These are phyloP conservation scores for Gossypium trilobum DNA, from an alignment of 441 rosid genomes.

Conservation along the genomic window DNA sequence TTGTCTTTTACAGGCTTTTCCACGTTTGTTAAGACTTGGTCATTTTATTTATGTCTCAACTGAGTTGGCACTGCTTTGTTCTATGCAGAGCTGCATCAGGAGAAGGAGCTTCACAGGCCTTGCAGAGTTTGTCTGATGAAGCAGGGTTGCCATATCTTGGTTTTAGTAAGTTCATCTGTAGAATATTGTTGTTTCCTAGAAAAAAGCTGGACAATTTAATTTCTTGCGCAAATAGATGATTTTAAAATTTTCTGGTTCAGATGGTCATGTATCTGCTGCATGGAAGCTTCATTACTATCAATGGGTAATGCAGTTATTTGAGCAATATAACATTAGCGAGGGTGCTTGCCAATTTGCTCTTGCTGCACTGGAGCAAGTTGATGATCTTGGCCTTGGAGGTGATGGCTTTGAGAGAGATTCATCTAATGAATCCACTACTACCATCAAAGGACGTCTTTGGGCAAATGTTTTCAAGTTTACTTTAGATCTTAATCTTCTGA, in stretches of 20 bases:
- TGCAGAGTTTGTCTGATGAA: constrained; percentile 65
- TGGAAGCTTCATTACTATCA: constrained; percentile 97
- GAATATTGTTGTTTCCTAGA: not conserved
- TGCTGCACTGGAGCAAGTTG: constrained; percentile 98
- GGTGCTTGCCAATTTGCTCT: constrained; percentile 96
- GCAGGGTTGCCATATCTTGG: constrained; percentile 58
- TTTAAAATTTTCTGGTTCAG: constrained; percentile 28
- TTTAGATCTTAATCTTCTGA: constrained; percentile 72
- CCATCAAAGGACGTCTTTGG: constrained; percentile 83
- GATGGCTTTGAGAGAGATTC: constrained; percentile 31
- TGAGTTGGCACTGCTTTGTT: constrained; percentile 19
- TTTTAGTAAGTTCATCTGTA: constrained; percentile 42
- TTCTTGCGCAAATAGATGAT: not conserved
- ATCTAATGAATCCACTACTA: constrained; percentile 42
- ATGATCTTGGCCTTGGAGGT: constrained; percentile 44
- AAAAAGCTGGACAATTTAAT: constrained; percentile 1
- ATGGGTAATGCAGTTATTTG: constrained; percentile 97
- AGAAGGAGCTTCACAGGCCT: constrained; percentile 61
- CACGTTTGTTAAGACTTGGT: not conserved
- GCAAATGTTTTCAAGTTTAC: constrained; percentile 88
- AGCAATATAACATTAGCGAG: constrained; percentile 76
- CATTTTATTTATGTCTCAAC: constrained; percentile 4
- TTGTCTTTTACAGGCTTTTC: not conserved
- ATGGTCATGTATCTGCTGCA: constrained; percentile 42
- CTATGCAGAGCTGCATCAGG: constrained; percentile 84